Percentiles rank a stretch among this genome's conserved stretches.
These are phyloP conservation scores for Takakia lepidozioides DNA, from an alignment of 225 moss, liverwort and hornwort genomes.

Conservation along the genomic window DNA sequence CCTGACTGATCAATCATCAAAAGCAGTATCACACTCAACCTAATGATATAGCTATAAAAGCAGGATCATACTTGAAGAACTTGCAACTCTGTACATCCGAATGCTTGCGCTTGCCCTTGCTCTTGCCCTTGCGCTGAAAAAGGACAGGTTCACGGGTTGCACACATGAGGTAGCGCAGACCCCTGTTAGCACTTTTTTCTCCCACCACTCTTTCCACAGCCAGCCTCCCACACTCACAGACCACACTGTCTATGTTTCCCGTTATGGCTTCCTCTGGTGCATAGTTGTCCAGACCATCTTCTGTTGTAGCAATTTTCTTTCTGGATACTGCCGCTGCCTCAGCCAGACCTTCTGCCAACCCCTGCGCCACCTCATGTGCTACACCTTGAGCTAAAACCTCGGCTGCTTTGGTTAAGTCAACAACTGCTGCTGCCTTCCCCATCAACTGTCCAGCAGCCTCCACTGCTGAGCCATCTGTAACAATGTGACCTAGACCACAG, in stretches of 20 bases:
- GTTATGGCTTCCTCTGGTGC: constrained; percentile 3
- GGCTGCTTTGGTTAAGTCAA: constrained; percentile 46
- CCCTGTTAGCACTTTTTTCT: constrained; percentile 58
- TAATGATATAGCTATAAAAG: too few species aligned
- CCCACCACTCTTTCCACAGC: constrained; percentile 53
- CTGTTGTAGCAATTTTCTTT: constrained; percentile 14
- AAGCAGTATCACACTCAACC: too few species aligned
- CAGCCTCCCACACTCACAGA: constrained; percentile 54
- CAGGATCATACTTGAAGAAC: constrained; percentile 54
- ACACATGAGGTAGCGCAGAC: constrained; percentile 62
- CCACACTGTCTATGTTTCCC: constrained; percentile 29
- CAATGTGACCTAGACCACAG: constrained; percentile 21
- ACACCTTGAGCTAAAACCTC: constrained; percentile 57
- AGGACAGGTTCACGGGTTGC: constrained; percentile 43
- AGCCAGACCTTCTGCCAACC: constrained; percentile 50
- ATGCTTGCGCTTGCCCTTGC: constrained; percentile 41
- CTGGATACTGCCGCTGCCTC: constrained; percentile 36
- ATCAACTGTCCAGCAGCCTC: constrained; percentile 10
- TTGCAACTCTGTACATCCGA: constrained; percentile 44
- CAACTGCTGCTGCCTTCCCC: constrained; percentile 27
- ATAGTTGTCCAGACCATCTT: constrained; percentile 8
- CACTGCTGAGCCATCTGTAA: constrained; percentile 11
- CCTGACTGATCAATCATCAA: too few species aligned
- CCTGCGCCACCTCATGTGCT: constrained; percentile 55
- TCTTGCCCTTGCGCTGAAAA: constrained; percentile 55